Conservation (phyloP, 129 eudicot genomes). For the Pseudognaphalium luteoalbum region DNA sequence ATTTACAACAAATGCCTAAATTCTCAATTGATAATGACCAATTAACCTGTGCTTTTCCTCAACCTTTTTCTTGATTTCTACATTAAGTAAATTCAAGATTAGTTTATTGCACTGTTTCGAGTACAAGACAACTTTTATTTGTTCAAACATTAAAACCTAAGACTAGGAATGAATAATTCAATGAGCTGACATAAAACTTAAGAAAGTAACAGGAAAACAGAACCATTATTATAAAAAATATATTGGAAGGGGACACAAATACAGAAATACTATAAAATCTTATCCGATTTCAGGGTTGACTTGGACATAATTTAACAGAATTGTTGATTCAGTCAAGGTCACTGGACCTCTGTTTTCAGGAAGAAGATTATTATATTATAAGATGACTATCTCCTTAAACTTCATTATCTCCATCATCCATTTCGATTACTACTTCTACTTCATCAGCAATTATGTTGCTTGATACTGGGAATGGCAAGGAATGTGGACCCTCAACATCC, state of each 20-base stretch:
- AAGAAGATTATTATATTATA: neutral
- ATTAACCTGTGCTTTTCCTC: too few relatives aligned
- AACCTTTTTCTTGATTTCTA: too few relatives aligned
- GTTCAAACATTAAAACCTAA: too few relatives aligned
- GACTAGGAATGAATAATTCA: too few relatives aligned
- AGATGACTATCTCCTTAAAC: neutral
- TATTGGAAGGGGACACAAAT: neutral
- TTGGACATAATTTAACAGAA: neutral
- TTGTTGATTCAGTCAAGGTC: neutral
- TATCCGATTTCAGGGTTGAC: neutral
- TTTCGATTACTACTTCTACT: neutral
- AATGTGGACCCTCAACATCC: neutral
- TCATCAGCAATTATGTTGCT: conserved; percentile 4
- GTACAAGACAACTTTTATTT: too few relatives aligned
- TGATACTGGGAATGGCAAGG: neutral
- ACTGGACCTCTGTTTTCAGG: neutral
- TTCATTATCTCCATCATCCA: neutral
- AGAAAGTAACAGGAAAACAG: neutral
- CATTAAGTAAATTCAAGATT: too few relatives aligned
- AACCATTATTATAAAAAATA: neutral
- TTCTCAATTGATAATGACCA: too few relatives aligned
- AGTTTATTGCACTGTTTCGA: too few relatives aligned
- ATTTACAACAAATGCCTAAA: too few relatives aligned
- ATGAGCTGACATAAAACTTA: too few relatives aligned
- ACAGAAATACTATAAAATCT: neutral